A percentile compares a stretch with the other conserved stretches of the same genome.
phyloP scores from a whole-genome alignment of 495 filamentous ascomycete genomes.

The Aspergillus mulundensis region DNA sequence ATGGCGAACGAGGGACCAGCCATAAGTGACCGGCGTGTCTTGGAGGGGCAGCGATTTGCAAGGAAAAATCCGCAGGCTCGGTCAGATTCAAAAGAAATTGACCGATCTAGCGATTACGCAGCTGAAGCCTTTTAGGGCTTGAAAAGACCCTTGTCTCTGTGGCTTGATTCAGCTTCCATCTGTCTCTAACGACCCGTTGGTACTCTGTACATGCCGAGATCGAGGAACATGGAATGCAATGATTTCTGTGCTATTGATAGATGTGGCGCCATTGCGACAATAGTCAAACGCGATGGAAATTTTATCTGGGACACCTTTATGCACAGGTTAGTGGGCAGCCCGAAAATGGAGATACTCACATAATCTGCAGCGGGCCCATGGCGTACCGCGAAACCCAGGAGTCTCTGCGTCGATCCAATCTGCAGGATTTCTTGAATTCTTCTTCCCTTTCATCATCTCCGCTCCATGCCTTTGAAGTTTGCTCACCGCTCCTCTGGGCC shows the following conservation, averaged over 20 bases:
- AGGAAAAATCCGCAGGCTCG: not conserved
- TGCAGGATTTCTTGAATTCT: slow-evolving; percentile 1
- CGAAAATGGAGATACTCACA: not conserved
- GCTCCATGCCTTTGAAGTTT: not conserved
- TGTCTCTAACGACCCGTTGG: not conserved
- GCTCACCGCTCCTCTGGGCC: slow-evolving; percentile 23
- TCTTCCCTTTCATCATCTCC: slow-evolving; percentile 7
- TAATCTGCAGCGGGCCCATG: not conserved
- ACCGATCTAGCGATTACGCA: not conserved
- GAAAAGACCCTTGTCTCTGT: not conserved
- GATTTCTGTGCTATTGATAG: not conserved
- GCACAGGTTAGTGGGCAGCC: not conserved
- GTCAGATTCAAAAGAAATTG: not conserved
- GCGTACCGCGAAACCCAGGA: not conserved
- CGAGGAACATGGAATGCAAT: not conserved
- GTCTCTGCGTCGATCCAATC: not conserved
- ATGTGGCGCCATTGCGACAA: not conserved
- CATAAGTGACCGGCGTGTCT: not conserved
- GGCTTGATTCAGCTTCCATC: not conserved
- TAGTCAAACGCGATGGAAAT: not conserved
- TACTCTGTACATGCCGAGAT: not conserved
- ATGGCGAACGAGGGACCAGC: not conserved
- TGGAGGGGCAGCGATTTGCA: not conserved
- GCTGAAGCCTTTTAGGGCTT: not conserved
- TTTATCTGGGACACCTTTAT: not conserved